phyloP scores from a whole-genome alignment of 148 eudicot species.

The Chenopodium quinoa region DNA sequence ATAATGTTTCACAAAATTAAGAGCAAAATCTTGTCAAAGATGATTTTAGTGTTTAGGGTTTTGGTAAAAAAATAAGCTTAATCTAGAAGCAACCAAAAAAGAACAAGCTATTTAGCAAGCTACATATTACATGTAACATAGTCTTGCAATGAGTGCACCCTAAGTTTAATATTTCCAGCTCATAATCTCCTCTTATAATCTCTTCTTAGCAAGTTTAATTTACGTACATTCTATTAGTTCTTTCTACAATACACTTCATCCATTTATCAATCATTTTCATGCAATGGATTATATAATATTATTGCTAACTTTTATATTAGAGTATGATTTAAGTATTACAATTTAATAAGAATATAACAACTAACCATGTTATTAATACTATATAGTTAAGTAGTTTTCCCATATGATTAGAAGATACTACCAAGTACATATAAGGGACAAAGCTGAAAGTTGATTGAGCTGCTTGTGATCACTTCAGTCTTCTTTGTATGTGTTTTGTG shows the following conservation, averaged over 20 bases:
- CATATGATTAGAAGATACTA: conserved; percentile 25
- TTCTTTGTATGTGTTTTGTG: background rate
- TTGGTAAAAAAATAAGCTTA: conserved; percentile 1
- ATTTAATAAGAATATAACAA: background rate
- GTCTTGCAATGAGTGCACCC: conserved; percentile 29
- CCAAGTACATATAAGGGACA: conserved; percentile 8
- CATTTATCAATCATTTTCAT: background rate
- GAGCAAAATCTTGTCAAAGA: background rate
- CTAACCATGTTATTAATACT: background rate
- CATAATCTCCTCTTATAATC: conserved; percentile 9
- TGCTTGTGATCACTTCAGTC: background rate
- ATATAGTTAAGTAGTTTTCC: conserved; percentile 22
- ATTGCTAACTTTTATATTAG: background rate
- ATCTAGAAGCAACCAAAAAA: conserved; percentile 12
- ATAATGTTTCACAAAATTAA: background rate
- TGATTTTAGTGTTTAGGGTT: conserved; percentile 1
- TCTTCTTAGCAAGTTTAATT: conserved; percentile 5
- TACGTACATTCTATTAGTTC: conserved; percentile 8
- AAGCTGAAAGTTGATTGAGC: conserved; percentile 3
- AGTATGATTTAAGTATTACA: background rate
- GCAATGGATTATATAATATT: background rate
- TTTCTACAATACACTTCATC: conserved; percentile 26
- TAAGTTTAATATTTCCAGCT: conserved; percentile 31
- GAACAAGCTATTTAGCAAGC: conserved; percentile 10
- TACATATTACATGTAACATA: background rate